Conservation (phyloP, 1,284 basidiomycete genomes). For the Schizopora paradoxa region DNA sequence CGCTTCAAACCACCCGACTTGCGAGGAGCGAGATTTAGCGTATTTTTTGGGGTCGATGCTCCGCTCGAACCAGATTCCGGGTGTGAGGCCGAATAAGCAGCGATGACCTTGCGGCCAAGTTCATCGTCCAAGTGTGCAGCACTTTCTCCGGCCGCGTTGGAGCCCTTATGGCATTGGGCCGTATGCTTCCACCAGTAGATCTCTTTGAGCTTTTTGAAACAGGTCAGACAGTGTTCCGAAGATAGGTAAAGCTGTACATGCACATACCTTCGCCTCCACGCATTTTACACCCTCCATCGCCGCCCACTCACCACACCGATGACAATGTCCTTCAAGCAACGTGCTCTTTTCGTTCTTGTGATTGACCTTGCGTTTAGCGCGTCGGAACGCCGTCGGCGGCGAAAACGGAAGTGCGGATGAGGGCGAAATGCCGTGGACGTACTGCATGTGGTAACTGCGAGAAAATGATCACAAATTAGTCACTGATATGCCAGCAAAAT, state of each 20-base stretch:
- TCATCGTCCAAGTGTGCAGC: conserved; percentile 47
- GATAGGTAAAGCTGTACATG: too few species aligned
- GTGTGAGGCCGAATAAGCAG: not conserved
- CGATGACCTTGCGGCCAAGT: conserved; percentile 21
- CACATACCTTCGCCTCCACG: conserved; percentile 57
- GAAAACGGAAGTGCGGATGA: conserved; percentile 63
- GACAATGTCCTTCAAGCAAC: conserved; percentile 68
- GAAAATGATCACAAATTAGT: not conserved
- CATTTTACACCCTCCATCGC: conserved; percentile 65
- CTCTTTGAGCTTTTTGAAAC: conserved; percentile 59
- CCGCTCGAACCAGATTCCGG: too few species aligned
- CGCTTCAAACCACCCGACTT: too few species aligned
- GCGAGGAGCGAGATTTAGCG: too few species aligned
- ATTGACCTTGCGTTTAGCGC: conserved; percentile 36
- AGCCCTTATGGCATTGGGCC: conserved; percentile 59
- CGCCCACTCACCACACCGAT: conserved; percentile 69
- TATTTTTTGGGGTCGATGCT: too few species aligned
- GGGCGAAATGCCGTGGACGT: conserved; percentile 66
- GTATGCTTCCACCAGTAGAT: conserved; percentile 83
- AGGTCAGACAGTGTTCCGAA: too few species aligned
- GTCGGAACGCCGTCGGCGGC: conserved; percentile 63
- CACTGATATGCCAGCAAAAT: not conserved
- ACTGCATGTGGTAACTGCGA: conserved; percentile 73
- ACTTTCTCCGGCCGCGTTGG: conserved; percentile 46
- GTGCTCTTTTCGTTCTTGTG: conserved; percentile 53